These are phyloP conservation scores for Xylaria sp. DNA, from an alignment of 2,329 filamentous ascomycete genomes.

Conservation along the genomic window DNA sequence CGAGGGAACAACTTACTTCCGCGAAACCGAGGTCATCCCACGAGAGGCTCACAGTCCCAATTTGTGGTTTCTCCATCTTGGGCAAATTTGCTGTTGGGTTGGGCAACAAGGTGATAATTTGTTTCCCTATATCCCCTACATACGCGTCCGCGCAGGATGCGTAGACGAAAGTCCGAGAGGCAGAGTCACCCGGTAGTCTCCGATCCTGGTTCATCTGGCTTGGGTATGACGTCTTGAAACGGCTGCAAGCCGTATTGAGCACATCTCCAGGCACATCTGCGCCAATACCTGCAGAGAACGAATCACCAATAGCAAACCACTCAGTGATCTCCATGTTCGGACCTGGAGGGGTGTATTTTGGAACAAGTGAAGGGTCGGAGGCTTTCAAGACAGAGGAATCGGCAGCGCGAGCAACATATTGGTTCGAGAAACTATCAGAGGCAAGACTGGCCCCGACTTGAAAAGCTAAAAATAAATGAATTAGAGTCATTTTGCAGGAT, in stretches of 20 bases:
- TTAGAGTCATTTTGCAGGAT: background rate
- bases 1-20: background rate
- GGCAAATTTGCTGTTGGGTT: conserved; percentile 3
- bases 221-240: conserved; percentile 10
- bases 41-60: conserved; percentile 15
- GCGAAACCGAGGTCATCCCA: conserved; percentile 9
- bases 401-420: background rate
- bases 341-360: conserved; percentile 5
- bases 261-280: conserved; percentile 1
- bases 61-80: conserved; percentile 8
- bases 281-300: conserved; percentile 12
- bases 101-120: conserved; percentile 3
- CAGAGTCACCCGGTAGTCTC: background rate
- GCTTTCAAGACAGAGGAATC: background rate
- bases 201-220: conserved; percentile 9
- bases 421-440: background rate
- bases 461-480: background rate
- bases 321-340: conserved; percentile 10
- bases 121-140: background rate
- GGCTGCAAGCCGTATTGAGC: conserved; percentile 7
- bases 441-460: background rate
- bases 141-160: conserved; percentile 7
- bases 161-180: conserved; percentile 6
- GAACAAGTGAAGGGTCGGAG: background rate
- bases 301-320: conserved; percentile 20